Evolutionary conservation across 768 basidiomycete species (phyloP), one percentile per base, ranked within the genome.

Genomic region (Russula emetica): DNA sequence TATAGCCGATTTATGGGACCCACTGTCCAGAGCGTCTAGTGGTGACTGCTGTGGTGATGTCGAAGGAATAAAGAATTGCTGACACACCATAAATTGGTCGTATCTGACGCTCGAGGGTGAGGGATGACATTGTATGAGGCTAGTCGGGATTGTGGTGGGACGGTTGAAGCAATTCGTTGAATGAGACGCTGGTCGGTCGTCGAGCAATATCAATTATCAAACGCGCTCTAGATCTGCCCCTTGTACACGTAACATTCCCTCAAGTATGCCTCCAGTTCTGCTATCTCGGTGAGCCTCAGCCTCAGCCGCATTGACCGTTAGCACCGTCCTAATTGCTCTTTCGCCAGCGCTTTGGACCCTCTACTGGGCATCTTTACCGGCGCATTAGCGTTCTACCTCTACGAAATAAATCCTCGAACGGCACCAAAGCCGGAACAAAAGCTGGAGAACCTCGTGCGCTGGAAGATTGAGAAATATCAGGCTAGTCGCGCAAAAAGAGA

Each of bases 1-100:
- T 60, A 94, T 82, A 22, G 92, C 92, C 44, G 88, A 85, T 77
- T 94, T 94, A 78, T 89, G 90, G 16, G 90, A 90, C 53, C 88
- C 87, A 51, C 84, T 89, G 77, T 94, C 92, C 67, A 94, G 79
- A 52, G 92, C 86, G 81, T 94, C 92, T 94, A 72, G 38, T 14
- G 16, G 56, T 60, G 13, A 34, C 26, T 44, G 62, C n/a, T 59
- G 20, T 60, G 53, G 61, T 62, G 55, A 66, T 32, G 61, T 51
- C 28, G 58, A 52, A 42, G 58, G 14, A 22, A 38, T 51, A 20
- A 44, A 47, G 28, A 54, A 47, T 14, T 40, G 42, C 50, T 36
- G 47, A 67, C 82, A 69, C 58, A 91, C 91, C 91, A 72, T 93
- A 93, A 73, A 93, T 87, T 66, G 88, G 90, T 66, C 86, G 86